Percentiles rank a stretch among this genome's conserved stretches.
phyloP scores from a whole-genome alignment of 1,139 yeast species.

The Candida tetrigidarum region DNA sequence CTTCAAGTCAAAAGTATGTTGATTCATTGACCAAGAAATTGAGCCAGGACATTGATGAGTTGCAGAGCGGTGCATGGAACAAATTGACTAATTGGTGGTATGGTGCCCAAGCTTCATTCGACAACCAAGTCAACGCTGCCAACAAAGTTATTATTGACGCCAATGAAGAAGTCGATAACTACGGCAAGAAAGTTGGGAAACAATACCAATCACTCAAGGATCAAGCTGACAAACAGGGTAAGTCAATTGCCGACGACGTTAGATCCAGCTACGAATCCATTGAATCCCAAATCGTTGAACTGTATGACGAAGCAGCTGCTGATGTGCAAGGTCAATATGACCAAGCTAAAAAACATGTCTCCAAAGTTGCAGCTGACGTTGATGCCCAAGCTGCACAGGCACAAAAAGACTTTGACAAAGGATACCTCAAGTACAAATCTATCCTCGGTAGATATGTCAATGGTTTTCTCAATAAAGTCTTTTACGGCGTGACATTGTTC shows the following conservation, averaged over 20 bases:
- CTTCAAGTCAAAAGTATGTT: conserved; percentile 20
- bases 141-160: conserved; percentile 6
- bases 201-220: conserved; percentile 1
- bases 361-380: conserved; percentile 5
- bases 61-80: conserved; percentile 8
- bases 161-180: neutral
- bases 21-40: conserved; percentile 12
- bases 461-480: conserved; percentile 9
- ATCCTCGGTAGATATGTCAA: conserved; percentile 9
- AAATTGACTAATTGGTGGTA: conserved; percentile 8
- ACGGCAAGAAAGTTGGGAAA: conserved; percentile 1
- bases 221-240: conserved; percentile 11
- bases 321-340: conserved; percentile 16
- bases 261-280: conserved; percentile 12
- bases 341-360: conserved; percentile 15
- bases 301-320: conserved; percentile 14
- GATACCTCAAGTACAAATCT: conserved; percentile 11
- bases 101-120: conserved; percentile 2
- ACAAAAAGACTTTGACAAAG: conserved; percentile 8
- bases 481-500: conserved; percentile 14
- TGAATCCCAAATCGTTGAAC: conserved; percentile 9
- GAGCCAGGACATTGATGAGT: conserved; percentile 13
- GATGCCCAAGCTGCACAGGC: conserved; percentile 8
- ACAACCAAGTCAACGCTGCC: conserved; percentile 4
- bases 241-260: conserved; percentile 12